A percentile compares a stretch with the other conserved stretches of the same genome.
phyloP scores from a whole-genome alignment of 2,329 filamentous ascomycete species.

The Neofusicoccum cordaticola region DNA sequence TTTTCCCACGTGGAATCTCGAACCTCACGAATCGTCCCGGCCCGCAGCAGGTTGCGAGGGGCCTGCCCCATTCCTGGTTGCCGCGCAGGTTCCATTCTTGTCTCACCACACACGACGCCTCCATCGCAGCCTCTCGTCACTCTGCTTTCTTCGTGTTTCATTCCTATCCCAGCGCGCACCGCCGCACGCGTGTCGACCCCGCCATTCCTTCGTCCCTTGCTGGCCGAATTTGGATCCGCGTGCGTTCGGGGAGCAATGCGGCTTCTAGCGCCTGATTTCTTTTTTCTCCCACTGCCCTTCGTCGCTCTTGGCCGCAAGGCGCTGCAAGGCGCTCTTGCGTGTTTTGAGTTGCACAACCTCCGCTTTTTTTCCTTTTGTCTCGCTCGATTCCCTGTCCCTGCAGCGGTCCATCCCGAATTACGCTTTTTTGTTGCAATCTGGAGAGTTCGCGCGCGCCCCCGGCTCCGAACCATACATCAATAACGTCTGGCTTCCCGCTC shows the following conservation, averaged over 20 bases:
- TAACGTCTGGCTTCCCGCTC: background rate
- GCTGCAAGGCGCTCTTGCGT: constrained; percentile 3
- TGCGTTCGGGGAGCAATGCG: background rate
- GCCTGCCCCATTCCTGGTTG: constrained; percentile 4
- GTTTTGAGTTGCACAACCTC: constrained; percentile 2
- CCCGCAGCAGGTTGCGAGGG: constrained; percentile 12
- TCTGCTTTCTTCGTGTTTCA: constrained; percentile 7
- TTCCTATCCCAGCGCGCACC: background rate
- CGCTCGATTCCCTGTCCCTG: constrained; percentile 5
- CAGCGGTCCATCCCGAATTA: constrained; percentile 14
- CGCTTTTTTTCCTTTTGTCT: background rate
- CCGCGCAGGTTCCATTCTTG: constrained; percentile 2
- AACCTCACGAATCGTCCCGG: constrained; percentile 13
- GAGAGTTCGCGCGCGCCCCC: background rate
- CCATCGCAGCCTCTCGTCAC: background rate
- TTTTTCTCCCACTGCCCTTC: background rate
- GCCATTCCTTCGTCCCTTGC: background rate
- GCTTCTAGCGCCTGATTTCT: background rate
- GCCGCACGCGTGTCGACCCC: background rate
- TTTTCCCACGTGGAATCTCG: constrained; percentile 17
- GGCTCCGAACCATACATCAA: background rate
- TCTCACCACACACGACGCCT: background rate
- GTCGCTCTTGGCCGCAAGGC: background rate
- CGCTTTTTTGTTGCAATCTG: background rate
- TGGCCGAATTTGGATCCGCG: background rate